phyloP scores from a whole-genome alignment of 352 stramenopile species.

The Elongisporangium anandrum region DNA sequence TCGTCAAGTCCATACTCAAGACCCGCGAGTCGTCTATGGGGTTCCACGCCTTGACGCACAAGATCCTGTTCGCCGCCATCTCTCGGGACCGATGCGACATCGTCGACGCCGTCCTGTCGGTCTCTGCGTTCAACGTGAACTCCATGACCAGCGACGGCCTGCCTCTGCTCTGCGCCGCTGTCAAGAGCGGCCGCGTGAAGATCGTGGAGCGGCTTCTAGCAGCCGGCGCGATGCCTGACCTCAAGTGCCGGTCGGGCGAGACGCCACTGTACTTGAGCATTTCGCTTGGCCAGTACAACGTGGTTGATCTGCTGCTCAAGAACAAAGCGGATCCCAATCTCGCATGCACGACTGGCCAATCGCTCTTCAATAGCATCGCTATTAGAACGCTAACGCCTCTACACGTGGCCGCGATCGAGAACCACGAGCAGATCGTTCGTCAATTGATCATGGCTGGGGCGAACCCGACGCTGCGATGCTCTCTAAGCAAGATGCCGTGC shows the following conservation, averaged over 20 bases:
- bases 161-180: not conserved
- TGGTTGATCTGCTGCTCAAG: not conserved
- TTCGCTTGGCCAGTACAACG: not conserved
- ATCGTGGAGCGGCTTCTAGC: not conserved
- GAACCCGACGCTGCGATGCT: not conserved
- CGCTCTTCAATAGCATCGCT: not conserved
- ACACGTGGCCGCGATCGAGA: not conserved
- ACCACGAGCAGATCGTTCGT: not conserved
- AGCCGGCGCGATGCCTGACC: not conserved
- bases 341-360: not conserved
- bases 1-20: not conserved
- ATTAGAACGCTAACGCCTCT: not conserved
- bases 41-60: not conserved
- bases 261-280: not conserved
- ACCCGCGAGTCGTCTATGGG: not conserved
- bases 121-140: not conserved
- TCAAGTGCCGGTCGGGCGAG: not conserved
- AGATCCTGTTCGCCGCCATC: not conserved
- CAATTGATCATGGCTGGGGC: too few relatives aligned
- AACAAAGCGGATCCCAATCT: not conserved
- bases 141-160: not conserved
- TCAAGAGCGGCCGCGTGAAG: not conserved
- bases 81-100: not conserved
- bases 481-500: not conserved
- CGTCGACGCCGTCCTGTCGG: not conserved